These are phyloP conservation scores for Mytilinidion resinicola DNA, from an alignment of 495 filamentous ascomycete species.

Conservation along the genomic window DNA sequence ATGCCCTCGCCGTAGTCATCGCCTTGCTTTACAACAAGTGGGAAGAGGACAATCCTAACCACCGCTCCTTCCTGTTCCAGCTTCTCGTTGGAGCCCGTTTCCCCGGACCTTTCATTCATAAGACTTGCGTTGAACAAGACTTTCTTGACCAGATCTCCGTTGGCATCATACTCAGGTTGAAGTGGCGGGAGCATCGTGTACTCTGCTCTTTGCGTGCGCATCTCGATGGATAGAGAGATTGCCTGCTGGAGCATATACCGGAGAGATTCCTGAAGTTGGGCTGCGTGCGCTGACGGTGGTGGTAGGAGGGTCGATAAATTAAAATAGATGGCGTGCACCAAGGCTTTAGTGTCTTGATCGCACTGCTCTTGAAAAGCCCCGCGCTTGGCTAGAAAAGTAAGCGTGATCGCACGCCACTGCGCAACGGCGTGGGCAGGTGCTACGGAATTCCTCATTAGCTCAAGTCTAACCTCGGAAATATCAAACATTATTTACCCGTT, in stretches of 20 bases:
- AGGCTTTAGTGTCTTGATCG: slow-evolving; percentile 78
- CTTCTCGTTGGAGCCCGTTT: slow-evolving; percentile 62
- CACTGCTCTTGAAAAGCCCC: slow-evolving; percentile 68
- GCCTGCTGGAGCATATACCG: slow-evolving; percentile 75
- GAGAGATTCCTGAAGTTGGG: slow-evolving; percentile 69
- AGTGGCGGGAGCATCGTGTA: slow-evolving; percentile 95
- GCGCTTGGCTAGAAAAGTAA: slow-evolving; percentile 77
- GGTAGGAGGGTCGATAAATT: slow-evolving; percentile 74
- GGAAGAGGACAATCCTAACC: slow-evolving; percentile 87
- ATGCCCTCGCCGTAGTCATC: slow-evolving; percentile 78
- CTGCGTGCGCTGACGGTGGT: slow-evolving; percentile 65
- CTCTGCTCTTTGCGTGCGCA: slow-evolving; percentile 92
- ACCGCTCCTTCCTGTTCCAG: slow-evolving; percentile 68
- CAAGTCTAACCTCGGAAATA: background rate
- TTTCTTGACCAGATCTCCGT: slow-evolving; percentile 77
- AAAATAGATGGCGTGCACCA: slow-evolving; percentile 75
- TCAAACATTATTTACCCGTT: slow-evolving; percentile 49
- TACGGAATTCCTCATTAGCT: slow-evolving; percentile 7
- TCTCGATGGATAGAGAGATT: slow-evolving; percentile 83
- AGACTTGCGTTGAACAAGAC: slow-evolving; percentile 79
- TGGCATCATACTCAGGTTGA: slow-evolving; percentile 90
- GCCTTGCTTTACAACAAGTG: slow-evolving; percentile 88
- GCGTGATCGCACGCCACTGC: slow-evolving; percentile 91
- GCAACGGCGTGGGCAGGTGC: slow-evolving; percentile 68
- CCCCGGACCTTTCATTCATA: slow-evolving; percentile 86